phyloP scores from a whole-genome alignment of 2,329 filamentous ascomycete genomes.

The Thielaviopsis ethacetica region DNA sequence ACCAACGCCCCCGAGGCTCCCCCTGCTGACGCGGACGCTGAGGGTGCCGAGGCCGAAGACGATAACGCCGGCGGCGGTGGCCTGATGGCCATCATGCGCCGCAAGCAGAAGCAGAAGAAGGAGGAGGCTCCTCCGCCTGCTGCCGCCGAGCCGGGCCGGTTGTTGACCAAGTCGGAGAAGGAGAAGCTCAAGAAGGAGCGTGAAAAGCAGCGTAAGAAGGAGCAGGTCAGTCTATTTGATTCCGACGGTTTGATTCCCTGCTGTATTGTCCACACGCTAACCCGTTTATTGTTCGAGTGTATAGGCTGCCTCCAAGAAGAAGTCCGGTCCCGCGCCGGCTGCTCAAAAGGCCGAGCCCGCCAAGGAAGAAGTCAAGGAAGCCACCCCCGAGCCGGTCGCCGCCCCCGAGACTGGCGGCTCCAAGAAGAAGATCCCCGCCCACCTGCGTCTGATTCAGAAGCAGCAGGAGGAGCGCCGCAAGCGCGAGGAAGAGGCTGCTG shows the following conservation, averaged over 20 bases:
- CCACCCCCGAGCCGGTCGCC: conserved; percentile 18
- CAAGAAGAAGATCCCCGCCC: conserved; percentile 72
- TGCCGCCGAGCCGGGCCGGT: conserved; percentile 48
- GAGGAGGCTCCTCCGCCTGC: conserved; percentile 35
- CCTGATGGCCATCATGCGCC: conserved; percentile 64
- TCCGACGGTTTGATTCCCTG: not conserved
- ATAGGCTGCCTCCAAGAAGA: conserved; percentile 59
- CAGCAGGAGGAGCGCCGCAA: conserved; percentile 64
- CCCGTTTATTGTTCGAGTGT: not conserved
- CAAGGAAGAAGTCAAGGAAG: conserved; percentile 38
- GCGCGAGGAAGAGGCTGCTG: conserved; percentile 45
- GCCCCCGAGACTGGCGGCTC: conserved; percentile 31
- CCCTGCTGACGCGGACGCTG: conserved; percentile 22
- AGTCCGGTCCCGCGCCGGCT: conserved; percentile 21
- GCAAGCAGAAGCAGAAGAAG: conserved; percentile 81
- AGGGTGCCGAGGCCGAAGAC: conserved; percentile 35
- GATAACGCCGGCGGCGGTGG: conserved; percentile 43
- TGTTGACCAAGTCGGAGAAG: conserved; percentile 96
- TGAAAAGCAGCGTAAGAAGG: conserved; percentile 97
- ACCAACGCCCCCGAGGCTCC: conserved; percentile 27
- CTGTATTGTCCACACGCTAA: not conserved
- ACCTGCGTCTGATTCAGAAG: conserved; percentile 57
- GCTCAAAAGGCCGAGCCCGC: conserved; percentile 16
- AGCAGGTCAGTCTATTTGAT: conserved; percentile 48
- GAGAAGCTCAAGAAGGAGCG: conserved; percentile 96